Conservation (phyloP, 2,329 filamentous ascomycete genomes). For the Cercospora beticola region DNA sequence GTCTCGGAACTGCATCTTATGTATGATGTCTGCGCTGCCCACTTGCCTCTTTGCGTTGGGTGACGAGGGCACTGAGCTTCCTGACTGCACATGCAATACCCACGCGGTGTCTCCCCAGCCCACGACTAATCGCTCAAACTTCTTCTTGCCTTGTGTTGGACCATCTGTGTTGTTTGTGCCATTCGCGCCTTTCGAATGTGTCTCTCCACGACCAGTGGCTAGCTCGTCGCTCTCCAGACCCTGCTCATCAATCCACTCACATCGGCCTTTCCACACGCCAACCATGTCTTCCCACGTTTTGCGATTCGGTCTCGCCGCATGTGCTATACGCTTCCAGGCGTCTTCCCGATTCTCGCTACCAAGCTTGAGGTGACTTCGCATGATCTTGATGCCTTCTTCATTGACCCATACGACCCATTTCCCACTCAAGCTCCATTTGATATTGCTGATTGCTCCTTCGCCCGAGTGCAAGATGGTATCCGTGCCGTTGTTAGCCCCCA, state of each 20-base stretch:
- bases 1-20: constrained; percentile 86
- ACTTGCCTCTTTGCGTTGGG: constrained; percentile 70
- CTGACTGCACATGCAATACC: constrained; percentile 81
- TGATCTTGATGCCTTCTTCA: constrained; percentile 95
- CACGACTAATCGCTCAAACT: constrained; percentile 75
- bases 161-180: constrained; percentile 28
- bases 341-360: constrained; percentile 74
- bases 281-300: constrained; percentile 96
- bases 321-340: constrained; percentile 92
- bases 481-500: constrained; percentile 71
- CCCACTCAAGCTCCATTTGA: constrained; percentile 92
- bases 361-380: constrained; percentile 82
- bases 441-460: constrained; percentile 84
- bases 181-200: constrained; percentile 31
- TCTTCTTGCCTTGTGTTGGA: constrained; percentile 33
- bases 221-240: constrained; percentile 72
- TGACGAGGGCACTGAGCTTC: constrained; percentile 62
- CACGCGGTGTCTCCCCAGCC: constrained; percentile 97
- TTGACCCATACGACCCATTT: constrained; percentile 95
- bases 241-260: constrained; percentile 89
- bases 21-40: constrained; percentile 84
- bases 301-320: constrained; percentile 83
- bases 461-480: constrained; percentile 88
- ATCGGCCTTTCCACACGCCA: constrained; percentile 85
- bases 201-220: constrained; percentile 39